Base-by-base conservation (phyloP, 306 rosid species). In the Malus sylvestris region DNA sequence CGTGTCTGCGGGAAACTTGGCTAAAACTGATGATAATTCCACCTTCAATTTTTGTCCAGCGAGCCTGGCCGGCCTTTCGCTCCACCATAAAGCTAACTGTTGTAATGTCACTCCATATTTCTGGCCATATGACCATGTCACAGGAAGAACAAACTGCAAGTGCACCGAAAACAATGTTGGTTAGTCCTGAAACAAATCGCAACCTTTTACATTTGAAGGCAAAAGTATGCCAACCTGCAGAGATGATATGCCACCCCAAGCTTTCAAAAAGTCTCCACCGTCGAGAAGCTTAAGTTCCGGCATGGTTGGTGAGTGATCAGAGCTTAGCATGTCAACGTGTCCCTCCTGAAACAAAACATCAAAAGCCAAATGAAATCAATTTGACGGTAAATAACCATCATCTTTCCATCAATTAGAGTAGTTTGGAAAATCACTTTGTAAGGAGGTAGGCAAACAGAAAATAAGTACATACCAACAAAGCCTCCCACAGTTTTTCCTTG, bases 171-270 rank as follows among this genome's bases (percentile, higher is more conserved):
- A 70, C 23, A 78, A 80, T 33, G 61, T 16, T n/a, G 1, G 12
- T 83, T 22, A 80, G 73, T 63, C 64, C 69, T 3, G 32, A 75
- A 81, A n/a, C 72, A 27, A 49, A 64, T 20, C 16, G 57, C 52
- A n/a, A 10, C 40, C 29, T 16, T 4, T 40, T 40, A 44, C 68
- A 38, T 14, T 38, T 59, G 3, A 8, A 4, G n/a, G 61, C 8
- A 66, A 35, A 65, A 33, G 19, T 22, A 45, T 72, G 52, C 83
- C 25, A 78, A 92, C 98, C 98, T 94, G 95, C 85, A 95, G 79
- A 76, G 96, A 83, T 2, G 97, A 95, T 79, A 95, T 82, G 76
- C 98, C 98, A 67, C 98, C 98, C 98, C 98, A 95, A 25, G 97
- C 98, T 85, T 16, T 95, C 80, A 95, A 81, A 81, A 95, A 90